A percentile compares a stretch with the other conserved stretches of the same genome.
Evolutionary conservation across 148 eudicot genomes (phyloP).

Genomic region (Euryodendron excelsum): DNA sequence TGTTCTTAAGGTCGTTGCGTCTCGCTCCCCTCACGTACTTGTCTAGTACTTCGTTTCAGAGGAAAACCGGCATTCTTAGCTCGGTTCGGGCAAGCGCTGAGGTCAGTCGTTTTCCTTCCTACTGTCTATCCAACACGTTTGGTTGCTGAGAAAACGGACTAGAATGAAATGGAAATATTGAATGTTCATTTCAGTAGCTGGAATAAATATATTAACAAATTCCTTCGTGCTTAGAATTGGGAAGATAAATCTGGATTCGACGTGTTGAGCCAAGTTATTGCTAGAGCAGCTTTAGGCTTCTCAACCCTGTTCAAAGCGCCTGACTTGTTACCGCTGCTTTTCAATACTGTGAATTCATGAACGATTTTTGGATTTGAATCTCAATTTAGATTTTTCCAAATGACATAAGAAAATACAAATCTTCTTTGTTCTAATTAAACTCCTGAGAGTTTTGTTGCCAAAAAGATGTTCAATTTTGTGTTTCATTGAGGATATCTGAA

Average conservation of each 20-base stretch:
- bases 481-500: neutral
- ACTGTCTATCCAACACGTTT: neutral
- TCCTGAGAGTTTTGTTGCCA: neutral
- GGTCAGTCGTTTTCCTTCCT: slow-evolving; percentile 33
- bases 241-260: neutral
- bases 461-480: neutral
- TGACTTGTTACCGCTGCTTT: neutral
- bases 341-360: neutral
- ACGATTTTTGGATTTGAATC: too few species aligned
- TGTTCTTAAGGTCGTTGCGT: slow-evolving; percentile 32
- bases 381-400: too few species aligned
- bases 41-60: slow-evolving; percentile 16
- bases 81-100: slow-evolving; percentile 61
- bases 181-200: too few species aligned
- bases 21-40: slow-evolving; percentile 22
- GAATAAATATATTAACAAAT: too few species aligned
- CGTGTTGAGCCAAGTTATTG: neutral
- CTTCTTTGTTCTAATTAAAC: neutral
- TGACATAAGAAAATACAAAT: too few species aligned
- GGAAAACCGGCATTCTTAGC: slow-evolving; percentile 20
- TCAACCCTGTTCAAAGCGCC: neutral
- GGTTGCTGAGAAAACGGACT: neutral
- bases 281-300: neutral
- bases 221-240: neutral
- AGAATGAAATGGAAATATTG: neutral